These are phyloP conservation scores for Arachis hypogaea DNA, from an alignment of 306 rosid species.

Conservation along the genomic window DNA sequence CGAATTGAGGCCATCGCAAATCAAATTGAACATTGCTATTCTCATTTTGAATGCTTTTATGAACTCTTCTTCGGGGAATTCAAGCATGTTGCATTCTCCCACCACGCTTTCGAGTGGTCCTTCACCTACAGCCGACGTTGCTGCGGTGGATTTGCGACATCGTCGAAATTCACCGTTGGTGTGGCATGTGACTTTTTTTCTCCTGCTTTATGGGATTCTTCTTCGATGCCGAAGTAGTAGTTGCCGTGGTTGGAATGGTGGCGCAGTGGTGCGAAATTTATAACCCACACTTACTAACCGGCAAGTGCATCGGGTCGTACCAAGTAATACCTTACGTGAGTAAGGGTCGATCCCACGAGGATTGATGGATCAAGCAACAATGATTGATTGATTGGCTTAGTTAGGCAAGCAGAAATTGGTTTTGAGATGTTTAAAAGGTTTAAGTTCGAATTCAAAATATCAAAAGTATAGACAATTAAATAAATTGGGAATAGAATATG, in stretches of 20 bases:
- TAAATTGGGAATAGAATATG: too few species aligned
- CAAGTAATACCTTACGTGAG: too few species aligned
- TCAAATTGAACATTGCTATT: slow-evolving; percentile 60
- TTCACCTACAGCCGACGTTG: slow-evolving; percentile 84
- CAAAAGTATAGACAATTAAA: too few species aligned
- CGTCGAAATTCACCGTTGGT: not conserved
- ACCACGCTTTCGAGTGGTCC: slow-evolving; percentile 88
- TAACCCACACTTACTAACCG: too few species aligned
- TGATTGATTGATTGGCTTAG: too few species aligned
- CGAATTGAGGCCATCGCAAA: slow-evolving; percentile 80
- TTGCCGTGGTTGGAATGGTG: slow-evolving; percentile 40
- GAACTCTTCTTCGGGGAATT: slow-evolving; percentile 79
- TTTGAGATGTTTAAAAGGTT: too few species aligned
- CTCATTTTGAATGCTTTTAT: slow-evolving; percentile 77
- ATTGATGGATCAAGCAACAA: too few species aligned
- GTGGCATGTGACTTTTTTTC: slow-evolving; percentile 51
- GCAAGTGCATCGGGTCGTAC: too few species aligned
- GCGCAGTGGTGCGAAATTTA: too few species aligned
- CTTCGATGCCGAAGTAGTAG: slow-evolving; percentile 54
- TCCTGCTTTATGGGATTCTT: slow-evolving; percentile 55
- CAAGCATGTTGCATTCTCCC: slow-evolving; percentile 82
- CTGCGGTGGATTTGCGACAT: slow-evolving; percentile 24
- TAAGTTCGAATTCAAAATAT: too few species aligned
- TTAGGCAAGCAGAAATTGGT: too few species aligned
- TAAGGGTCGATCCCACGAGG: too few species aligned